Conservation (phyloP, 306 rosid species). For the Castanea mollissima region DNA sequence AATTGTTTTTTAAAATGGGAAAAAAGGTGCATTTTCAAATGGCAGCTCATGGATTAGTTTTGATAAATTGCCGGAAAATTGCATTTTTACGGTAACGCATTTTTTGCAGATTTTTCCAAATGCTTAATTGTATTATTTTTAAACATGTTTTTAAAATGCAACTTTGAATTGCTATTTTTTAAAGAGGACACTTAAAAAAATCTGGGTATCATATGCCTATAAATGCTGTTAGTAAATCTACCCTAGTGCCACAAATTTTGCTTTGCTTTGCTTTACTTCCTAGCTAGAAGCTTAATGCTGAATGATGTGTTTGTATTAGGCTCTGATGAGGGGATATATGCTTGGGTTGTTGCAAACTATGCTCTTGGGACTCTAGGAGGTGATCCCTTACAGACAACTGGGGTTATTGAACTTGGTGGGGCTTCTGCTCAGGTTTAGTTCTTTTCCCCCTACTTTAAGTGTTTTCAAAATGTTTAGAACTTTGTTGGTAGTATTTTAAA, state of each 20-base stretch:
- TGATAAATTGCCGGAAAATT: too few species aligned
- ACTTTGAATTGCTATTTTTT: too few species aligned
- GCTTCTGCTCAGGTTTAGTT: constrained; percentile 86
- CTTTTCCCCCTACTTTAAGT: constrained; percentile 1
- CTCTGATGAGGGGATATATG: constrained; percentile 88
- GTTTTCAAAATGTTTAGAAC: not conserved
- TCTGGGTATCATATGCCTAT: not conserved
- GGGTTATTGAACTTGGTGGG: constrained; percentile 90
- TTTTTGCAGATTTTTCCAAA: too few species aligned
- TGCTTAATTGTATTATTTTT: too few species aligned
- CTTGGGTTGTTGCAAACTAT: constrained; percentile 93
- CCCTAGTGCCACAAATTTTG: not conserved
- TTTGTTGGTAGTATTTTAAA: not conserved
- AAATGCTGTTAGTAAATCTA: not conserved
- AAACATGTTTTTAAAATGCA: too few species aligned
- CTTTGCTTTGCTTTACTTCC: not conserved
- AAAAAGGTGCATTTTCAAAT: too few species aligned
- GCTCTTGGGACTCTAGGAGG: constrained; percentile 89
- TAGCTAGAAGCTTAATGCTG: not conserved
- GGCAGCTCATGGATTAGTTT: too few species aligned
- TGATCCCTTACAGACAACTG: constrained; percentile 72
- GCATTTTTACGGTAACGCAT: too few species aligned
- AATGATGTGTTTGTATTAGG: constrained; percentile 48
- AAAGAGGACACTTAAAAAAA: too few species aligned
- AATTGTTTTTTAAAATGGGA: too few species aligned